Conservation (phyloP, 768 basidiomycete species). For the Mycena vulgaris region DNA sequence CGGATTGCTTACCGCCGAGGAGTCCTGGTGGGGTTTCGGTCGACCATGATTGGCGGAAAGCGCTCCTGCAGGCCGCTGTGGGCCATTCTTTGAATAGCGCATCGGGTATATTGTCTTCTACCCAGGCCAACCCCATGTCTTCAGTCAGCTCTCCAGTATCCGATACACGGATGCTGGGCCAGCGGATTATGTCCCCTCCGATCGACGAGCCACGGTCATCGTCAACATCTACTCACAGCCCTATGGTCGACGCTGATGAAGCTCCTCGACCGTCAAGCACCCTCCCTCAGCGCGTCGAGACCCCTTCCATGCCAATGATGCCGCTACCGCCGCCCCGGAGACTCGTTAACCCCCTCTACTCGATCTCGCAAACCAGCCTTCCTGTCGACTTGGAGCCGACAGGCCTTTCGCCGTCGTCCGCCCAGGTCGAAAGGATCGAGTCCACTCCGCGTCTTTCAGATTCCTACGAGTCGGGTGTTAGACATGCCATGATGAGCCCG, state of each 20-base stretch:
- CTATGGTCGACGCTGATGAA: constrained; percentile 37
- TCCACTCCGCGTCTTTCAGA: constrained; percentile 37
- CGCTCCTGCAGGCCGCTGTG: constrained; percentile 83
- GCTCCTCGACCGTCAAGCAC: constrained; percentile 58
- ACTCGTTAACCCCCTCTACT: constrained; percentile 64
- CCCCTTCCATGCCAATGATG: constrained; percentile 71
- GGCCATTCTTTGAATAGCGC: constrained; percentile 79
- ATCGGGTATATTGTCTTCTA: constrained; percentile 62
- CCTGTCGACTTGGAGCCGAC: constrained; percentile 41
- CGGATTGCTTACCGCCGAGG: constrained; percentile 78
- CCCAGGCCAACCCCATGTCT: constrained; percentile 40
- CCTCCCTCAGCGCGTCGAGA: constrained; percentile 73
- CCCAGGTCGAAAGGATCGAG: constrained; percentile 20
- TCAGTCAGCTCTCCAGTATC: constrained; percentile 42
- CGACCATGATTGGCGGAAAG: constrained; percentile 83
- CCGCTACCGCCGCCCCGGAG: constrained; percentile 78
- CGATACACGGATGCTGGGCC: constrained; percentile 54
- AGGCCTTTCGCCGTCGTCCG: constrained; percentile 6
- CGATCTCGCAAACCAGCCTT: constrained; percentile 72
- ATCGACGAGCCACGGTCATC: constrained; percentile 49
- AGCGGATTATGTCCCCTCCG: constrained; percentile 58
- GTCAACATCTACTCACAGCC: constrained; percentile 43
- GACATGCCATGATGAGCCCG: constrained; percentile 35
- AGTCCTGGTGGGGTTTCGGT: constrained; percentile 74
- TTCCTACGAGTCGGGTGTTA: constrained; percentile 25